phyloP scores from a whole-genome alignment of 495 filamentous ascomycete species.

The Neurospora sp. region DNA sequence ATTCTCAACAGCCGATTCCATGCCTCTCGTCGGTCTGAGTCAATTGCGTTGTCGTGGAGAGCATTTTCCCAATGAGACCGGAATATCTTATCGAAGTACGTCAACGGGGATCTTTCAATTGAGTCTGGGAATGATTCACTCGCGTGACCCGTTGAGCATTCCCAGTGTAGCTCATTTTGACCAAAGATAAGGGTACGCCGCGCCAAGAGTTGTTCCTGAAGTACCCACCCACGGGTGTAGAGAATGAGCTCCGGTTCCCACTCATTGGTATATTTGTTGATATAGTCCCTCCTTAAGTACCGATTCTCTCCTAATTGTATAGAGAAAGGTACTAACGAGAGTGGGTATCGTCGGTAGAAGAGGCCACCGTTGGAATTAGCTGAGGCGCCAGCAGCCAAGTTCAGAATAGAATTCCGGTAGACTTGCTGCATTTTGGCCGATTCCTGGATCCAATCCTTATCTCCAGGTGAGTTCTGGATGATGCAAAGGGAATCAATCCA shows the following conservation, averaged over 20 bases:
- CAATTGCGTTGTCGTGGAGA: neutral
- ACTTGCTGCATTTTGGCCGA: constrained; percentile 8
- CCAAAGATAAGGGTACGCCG: constrained; percentile 15
- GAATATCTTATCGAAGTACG: neutral
- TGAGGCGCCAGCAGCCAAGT: constrained; percentile 8
- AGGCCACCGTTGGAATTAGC: neutral
- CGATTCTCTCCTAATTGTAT: neutral
- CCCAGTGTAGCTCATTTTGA: constrained; percentile 16
- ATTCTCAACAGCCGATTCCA: neutral
- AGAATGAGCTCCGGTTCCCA: neutral
- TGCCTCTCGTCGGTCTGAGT: neutral
- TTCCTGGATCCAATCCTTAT: constrained; percentile 13
- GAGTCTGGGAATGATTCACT: neutral
- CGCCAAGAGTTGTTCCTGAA: constrained; percentile 22
- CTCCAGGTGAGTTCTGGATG: constrained; percentile 14
- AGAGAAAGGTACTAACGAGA: neutral
- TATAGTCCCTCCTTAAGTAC: neutral
- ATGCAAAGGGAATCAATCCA: constrained; percentile 38
- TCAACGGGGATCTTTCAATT: neutral
- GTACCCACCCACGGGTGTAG: constrained; percentile 16
- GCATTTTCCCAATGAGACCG: neutral
- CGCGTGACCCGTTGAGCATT: constrained; percentile 9
- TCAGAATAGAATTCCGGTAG: constrained; percentile 9
- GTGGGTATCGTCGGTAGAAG: neutral
- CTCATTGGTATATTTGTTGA: neutral